Base-by-base conservation (phyloP, 2,329 filamentous ascomycete genomes). In the Coccinonectria pachysandricola region DNA sequence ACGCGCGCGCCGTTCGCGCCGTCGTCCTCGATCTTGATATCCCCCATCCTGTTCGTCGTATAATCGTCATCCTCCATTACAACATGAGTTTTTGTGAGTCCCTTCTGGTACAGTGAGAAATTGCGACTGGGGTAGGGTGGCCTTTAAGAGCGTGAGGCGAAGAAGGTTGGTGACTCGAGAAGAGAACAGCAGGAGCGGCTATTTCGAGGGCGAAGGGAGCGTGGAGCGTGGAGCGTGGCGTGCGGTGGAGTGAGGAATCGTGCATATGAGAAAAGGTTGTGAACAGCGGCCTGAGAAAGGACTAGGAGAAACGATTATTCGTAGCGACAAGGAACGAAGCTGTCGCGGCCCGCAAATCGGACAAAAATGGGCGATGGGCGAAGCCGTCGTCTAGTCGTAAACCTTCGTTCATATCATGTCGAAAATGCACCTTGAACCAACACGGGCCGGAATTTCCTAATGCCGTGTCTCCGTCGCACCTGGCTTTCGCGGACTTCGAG, bases 1-100 rank as follows among this genome's bases (percentile, higher is more conserved):
- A 60, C 35, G 30, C 39, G 43, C 31, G 45, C 35, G 32, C 54
- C 56, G 36, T 59, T 57, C 26, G 45, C 46, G 30, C 45, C 37
- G 24, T 45, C 49, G 19, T 61, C 56, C 40, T 65, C 60, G 26
- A 60, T 51, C 45, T 59, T 64, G 32, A 64, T 50, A 39, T 53
- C 51, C 43, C 60, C 59, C 51, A 64, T 60, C 44, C 49, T 56
- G 43, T 35, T 47, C 27, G 49, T 49, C 36, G 56, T 50, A 43
- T 50, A 43, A 45, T 55, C 55, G 28, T 58, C 55, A 56, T 59
- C 56, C 48, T 57, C 56, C 56, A 59, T 59, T 27, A 46, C 43
- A 36, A 35, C 43, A 46, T 46, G 25, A 40, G 43, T n/a, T n/a
- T n/a, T n/a, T n/a, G n/a, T n/a, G n/a, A n/a, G n/a, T n/a, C n/a